Base-by-base conservation (phyloP, 2,329 filamentous ascomycete genomes). In the Acrocalymma vagum region DNA sequence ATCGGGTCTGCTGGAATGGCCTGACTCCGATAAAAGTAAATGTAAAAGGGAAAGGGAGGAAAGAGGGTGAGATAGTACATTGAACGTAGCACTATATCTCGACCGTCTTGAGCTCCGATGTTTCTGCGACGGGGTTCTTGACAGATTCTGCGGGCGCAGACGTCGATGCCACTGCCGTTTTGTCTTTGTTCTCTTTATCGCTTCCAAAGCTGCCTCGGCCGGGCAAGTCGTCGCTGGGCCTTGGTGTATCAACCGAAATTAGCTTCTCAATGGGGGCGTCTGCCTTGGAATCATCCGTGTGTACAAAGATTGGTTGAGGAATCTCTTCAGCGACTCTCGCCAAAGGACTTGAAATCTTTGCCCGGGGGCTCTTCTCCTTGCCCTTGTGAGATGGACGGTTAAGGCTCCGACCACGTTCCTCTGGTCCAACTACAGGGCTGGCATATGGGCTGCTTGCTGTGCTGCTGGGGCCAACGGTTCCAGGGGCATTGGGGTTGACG, bases 261-360 rank as follows among this genome's bases (percentile, higher is more conserved):
- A 76, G 58, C 49, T 74, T 75, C 45, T 73, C 71, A 3, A 52
- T 43, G 8, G 51, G 32, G 4, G 52, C 47, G 29, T 42, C 48
- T 10, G 59, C 48, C 39, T 63, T 68, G 25, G 56, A 45, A 18
- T 69, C 63, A 17, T 71, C 62, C 27, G 61, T 68, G 38, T 60
- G 66, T 5, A 73, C 59, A 29, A 60, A 67, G 29, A 73, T 67
- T 4, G 70, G 65, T 41, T 60, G 55, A 4, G 72, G 64, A 9
- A 66, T 59, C 39, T 93, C 89, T 70, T 93, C 89, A 1, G 86
- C 82, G 10, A 93, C 88, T 49, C 86, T 79, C 33, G 87, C 86
- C 42, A 93, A 74, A 11, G 88, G 87, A 54, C 85, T 89, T 10
- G 85, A 79, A 59, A 90, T 85, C 53, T 83, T 81, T 47, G 80